A percentile compares a stretch with the other conserved stretches of the same genome.
These are phyloP conservation scores for Phytophthora multivora DNA, from an alignment of 352 stramenopile species.

Conservation along the genomic window DNA sequence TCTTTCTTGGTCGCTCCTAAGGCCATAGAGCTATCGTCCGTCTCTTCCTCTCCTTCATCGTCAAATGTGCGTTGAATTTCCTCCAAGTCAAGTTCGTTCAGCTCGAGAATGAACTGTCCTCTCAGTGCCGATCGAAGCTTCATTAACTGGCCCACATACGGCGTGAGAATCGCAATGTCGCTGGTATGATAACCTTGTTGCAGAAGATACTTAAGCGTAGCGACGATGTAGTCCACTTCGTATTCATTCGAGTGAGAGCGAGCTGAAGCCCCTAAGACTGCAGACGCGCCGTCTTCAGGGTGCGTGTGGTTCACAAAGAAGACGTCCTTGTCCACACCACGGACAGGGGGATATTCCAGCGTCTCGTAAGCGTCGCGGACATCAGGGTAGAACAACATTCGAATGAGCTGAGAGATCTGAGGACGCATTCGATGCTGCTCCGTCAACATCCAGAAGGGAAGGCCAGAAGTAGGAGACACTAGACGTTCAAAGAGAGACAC, in stretches of 20 bases:
- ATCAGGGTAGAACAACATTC: constrained; percentile 66
- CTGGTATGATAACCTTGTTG: constrained; percentile 66
- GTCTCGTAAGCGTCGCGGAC: constrained; percentile 63
- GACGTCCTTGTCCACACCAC: constrained; percentile 63
- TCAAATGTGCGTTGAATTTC: constrained; percentile 52
- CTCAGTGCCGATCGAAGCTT: constrained; percentile 53
- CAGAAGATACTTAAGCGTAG: constrained; percentile 73
- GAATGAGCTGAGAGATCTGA: constrained; percentile 78
- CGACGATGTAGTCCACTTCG: constrained; percentile 69
- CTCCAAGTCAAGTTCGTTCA: constrained; percentile 46
- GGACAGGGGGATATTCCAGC: constrained; percentile 48
- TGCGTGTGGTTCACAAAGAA: constrained; percentile 78
- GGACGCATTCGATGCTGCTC: constrained; percentile 84
- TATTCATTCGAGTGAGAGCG: constrained; percentile 71
- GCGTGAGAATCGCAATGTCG: constrained; percentile 81
- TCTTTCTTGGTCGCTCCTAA: constrained; percentile 37
- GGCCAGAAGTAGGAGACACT: constrained; percentile 23
- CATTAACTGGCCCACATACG: constrained; percentile 83
- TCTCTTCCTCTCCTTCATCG: constrained; percentile 35
- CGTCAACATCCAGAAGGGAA: constrained; percentile 56
- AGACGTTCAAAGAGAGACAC: constrained; percentile 88
- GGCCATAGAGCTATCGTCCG: constrained; percentile 17
- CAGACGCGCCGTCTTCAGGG: constrained; percentile 37
- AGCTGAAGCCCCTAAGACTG: constrained; percentile 17
- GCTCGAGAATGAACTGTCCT: constrained; percentile 39